Conservation (phyloP, 768 basidiomycete genomes). For the Tubosaeta brunneosetosa region DNA sequence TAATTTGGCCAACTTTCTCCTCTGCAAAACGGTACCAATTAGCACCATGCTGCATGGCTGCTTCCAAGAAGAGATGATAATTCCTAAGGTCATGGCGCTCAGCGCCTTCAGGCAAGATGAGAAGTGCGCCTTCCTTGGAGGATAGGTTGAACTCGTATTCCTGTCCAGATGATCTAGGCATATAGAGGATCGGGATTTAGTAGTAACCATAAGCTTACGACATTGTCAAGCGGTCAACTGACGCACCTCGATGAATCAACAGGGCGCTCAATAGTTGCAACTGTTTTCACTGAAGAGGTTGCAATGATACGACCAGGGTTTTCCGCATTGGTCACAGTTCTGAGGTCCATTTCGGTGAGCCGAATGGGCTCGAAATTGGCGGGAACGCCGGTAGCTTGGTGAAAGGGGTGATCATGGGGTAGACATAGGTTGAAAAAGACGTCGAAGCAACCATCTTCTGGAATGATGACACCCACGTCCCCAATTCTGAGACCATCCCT, state of each 20-base stretch:
- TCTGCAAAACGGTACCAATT: too few relatives aligned
- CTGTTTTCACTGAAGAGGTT: conserved; percentile 5
- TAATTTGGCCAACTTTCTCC: conserved; percentile 8
- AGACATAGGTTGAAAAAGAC: too few relatives aligned
- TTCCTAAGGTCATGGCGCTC: conserved; percentile 19
- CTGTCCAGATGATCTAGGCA: too few relatives aligned
- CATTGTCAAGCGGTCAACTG: not conserved
- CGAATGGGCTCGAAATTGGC: conserved; percentile 21
- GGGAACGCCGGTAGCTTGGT: conserved; percentile 20
- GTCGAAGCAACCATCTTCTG: too few relatives aligned
- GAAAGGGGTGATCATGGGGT: conserved; percentile 19
- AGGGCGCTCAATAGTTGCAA: not conserved
- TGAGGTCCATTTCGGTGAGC: conserved; percentile 4
- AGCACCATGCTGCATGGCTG: conserved; percentile 16
- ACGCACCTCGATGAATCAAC: too few relatives aligned
- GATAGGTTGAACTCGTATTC: too few relatives aligned
- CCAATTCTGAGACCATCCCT: too few relatives aligned
- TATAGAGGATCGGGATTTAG: too few relatives aligned
- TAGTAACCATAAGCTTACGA: too few relatives aligned
- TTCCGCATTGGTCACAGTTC: conserved; percentile 1
- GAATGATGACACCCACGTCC: too few relatives aligned
- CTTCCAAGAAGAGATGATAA: conserved; percentile 11
- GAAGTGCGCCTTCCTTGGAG: conserved; percentile 1
- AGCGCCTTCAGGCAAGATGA: conserved; percentile 30
- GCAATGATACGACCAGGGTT: conserved; percentile 5